A percentile compares a stretch with the other conserved stretches of the same genome.
Evolutionary conservation across 306 rosid genomes (phyloP).

Genomic region (Rosa persica): DNA sequence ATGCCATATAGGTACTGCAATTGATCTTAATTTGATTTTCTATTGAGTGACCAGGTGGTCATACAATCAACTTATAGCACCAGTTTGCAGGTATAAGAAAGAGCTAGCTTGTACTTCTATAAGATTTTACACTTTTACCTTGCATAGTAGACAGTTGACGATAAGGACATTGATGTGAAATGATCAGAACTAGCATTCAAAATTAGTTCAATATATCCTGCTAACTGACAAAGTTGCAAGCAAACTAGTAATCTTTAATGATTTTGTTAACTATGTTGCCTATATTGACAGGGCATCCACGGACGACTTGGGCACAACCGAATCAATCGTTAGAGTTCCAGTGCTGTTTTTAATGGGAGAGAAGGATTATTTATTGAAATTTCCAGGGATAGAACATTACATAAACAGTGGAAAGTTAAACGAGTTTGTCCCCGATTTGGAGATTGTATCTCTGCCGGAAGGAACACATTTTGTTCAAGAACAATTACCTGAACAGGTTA

Average conservation of each 20-base stretch:
- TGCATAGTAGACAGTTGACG: background rate
- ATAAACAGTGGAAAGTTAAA: constrained; percentile 45
- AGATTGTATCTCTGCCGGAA: constrained; percentile 42
- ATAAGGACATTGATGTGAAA: background rate
- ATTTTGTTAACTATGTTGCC: background rate
- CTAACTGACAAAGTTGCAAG: background rate
- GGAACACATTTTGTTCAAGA: constrained; percentile 63
- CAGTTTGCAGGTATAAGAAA: constrained; percentile 4
- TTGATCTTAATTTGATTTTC: background rate
- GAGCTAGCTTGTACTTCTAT: background rate
- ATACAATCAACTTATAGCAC: background rate
- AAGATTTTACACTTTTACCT: background rate
- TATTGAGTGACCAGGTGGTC: too few species aligned
- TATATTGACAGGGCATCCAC: background rate
- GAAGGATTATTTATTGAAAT: constrained; percentile 45
- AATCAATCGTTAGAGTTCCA: constrained; percentile 43
- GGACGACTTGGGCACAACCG: constrained; percentile 20
- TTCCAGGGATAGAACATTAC: constrained; percentile 54
- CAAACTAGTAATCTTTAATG: background rate
- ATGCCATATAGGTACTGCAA: constrained; percentile 55
- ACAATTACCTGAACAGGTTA: constrained; percentile 54
- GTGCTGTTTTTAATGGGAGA: constrained; percentile 51
- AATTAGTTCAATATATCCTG: background rate
- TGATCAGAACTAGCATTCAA: background rate
- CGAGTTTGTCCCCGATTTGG: constrained; percentile 51